Evolutionary conservation across 179 eudicot species (phyloP).

Genomic region (Corrigiola litoralis): DNA sequence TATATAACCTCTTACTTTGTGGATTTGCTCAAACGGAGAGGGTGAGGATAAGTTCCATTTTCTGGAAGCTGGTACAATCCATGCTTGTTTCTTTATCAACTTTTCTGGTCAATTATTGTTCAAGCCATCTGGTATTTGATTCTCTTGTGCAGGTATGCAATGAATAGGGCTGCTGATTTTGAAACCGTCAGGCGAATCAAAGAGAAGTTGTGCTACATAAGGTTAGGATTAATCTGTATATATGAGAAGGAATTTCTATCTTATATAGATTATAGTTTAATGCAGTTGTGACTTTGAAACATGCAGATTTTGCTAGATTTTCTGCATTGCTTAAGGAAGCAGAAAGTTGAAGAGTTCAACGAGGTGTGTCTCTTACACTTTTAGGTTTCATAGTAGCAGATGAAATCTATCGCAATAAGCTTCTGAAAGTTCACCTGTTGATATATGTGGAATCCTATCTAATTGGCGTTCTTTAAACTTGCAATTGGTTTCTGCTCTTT

Average conservation of each 20-base stretch:
- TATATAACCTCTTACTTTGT: constrained; percentile 95
- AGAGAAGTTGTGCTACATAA: constrained; percentile 94
- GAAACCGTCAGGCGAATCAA: constrained; percentile 96
- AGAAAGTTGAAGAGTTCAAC: constrained; percentile 60
- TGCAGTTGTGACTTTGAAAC: constrained; percentile 93
- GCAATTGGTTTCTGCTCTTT: not conserved
- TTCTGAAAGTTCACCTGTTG: not conserved
- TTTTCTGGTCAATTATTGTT: not conserved
- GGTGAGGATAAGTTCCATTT: constrained; percentile 50
- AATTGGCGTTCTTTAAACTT: constrained; percentile 1
- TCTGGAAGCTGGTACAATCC: constrained; percentile 13
- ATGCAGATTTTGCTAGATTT: constrained; percentile 72
- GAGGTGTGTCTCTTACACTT: constrained; percentile 59
- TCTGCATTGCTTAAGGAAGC: constrained; percentile 62
- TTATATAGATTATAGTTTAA: constrained; percentile 7
- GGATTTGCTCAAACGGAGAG: constrained; percentile 90
- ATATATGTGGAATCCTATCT: not conserved
- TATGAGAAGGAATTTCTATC: not conserved
- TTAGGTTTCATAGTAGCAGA: not conserved
- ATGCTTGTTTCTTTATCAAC: constrained; percentile 9
- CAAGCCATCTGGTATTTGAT: constrained; percentile 9
- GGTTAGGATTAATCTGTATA: constrained; percentile 37
- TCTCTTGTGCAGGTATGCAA: constrained; percentile 70
- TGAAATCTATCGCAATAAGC: not conserved
- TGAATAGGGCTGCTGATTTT: constrained; percentile 90